Conservation (phyloP, 257 asterid genomes). For the Primulina tabacum region DNA sequence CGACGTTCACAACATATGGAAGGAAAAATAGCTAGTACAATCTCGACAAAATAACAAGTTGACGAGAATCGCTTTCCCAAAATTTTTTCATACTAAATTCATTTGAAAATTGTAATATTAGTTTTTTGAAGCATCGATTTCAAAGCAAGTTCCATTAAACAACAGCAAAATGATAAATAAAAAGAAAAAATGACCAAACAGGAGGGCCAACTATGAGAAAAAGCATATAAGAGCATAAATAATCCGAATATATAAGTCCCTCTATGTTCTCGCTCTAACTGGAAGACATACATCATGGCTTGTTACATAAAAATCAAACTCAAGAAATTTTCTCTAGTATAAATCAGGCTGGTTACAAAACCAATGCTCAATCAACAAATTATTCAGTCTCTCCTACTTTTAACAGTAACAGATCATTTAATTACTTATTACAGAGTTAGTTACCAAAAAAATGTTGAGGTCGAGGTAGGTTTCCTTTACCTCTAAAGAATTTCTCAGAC, state of each 20-base stretch:
- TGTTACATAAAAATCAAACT: not conserved
- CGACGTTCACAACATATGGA: too few species aligned
- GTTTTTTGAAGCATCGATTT: not conserved
- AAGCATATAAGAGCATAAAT: not conserved
- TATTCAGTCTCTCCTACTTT: not conserved
- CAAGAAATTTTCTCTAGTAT: not conserved
- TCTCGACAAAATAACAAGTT: not conserved
- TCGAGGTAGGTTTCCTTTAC: not conserved
- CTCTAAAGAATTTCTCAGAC: not conserved
- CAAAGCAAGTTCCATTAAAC: not conserved
- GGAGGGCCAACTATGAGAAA: not conserved
- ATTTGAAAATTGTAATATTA: not conserved
- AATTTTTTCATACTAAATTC: not conserved
- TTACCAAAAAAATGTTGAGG: not conserved
- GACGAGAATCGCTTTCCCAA: not conserved
- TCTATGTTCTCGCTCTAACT: too few species aligned
- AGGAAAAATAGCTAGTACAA: not conserved
- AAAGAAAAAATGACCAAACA: not conserved
- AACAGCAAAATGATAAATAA: not conserved
- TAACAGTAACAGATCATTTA: not conserved
- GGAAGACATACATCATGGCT: not conserved
- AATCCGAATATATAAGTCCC: too few species aligned
- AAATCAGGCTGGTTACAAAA: not conserved
- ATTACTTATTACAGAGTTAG: not conserved
- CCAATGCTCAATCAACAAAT: not conserved